Conservation (phyloP, 768 basidiomycete genomes). For the Macrolepiota fuliginosa region DNA sequence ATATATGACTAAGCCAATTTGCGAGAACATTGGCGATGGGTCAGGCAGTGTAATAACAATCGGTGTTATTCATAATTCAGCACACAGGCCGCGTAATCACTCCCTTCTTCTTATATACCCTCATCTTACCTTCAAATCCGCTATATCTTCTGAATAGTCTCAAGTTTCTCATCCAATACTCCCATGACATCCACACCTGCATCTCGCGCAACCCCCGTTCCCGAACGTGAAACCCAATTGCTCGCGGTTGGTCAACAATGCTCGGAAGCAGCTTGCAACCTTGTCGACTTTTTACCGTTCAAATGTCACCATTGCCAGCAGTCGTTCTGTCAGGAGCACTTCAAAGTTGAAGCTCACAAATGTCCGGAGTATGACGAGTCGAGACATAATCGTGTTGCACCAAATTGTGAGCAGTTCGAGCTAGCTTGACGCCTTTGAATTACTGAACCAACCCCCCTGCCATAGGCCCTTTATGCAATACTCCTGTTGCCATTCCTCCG, state of each 20-base stretch:
- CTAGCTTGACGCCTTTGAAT: neutral
- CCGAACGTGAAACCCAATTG: constrained; percentile 51
- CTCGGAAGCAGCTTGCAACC: constrained; percentile 58
- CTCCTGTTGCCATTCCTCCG: constrained; percentile 69
- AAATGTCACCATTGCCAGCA: constrained; percentile 78
- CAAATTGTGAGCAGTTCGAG: constrained; percentile 52
- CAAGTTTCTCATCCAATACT: neutral
- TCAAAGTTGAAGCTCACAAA: constrained; percentile 61
- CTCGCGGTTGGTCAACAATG: constrained; percentile 73
- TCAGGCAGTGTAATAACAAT: neutral
- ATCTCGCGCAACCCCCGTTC: constrained; percentile 19
- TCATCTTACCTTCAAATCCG: neutral
- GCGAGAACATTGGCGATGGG: neutral
- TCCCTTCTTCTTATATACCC: constrained; percentile 1
- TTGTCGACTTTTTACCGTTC: constrained; percentile 85
- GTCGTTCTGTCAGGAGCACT: constrained; percentile 79
- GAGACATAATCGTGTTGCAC: constrained; percentile 73
- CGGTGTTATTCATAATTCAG: neutral
- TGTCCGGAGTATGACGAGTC: constrained; percentile 71
- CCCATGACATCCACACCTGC: constrained; percentile 12
- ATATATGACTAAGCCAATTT: neutral
- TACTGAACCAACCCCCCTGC: constrained; percentile 5
- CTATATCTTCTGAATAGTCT: neutral
- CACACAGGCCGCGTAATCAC: constrained; percentile 18
- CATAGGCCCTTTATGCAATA: constrained; percentile 74